Evolutionary conservation across 2,329 filamentous ascomycete species (phyloP).

Genomic region (Botrytis byssoidea): DNA sequence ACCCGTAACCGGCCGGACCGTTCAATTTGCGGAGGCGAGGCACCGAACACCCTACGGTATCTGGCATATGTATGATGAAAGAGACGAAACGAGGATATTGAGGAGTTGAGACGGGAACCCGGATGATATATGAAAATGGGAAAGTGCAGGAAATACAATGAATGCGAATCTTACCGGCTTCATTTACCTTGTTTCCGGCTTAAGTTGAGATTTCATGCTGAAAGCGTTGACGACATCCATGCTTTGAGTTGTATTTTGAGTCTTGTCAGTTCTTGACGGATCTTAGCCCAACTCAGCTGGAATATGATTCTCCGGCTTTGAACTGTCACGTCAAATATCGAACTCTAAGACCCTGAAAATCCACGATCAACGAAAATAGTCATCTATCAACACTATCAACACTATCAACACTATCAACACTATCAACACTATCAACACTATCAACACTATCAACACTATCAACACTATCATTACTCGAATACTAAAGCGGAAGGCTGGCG

Average conservation of each 20-base stretch:
- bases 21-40: slow-evolving; percentile 13
- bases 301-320: not conserved
- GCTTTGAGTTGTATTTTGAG: not conserved
- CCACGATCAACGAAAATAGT: not conserved
- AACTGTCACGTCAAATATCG: not conserved
- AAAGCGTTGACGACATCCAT: not conserved
- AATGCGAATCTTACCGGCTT: not conserved
- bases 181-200: not conserved
- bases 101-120: slow-evolving; percentile 4
- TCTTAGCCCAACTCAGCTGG: not conserved
- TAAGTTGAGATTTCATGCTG: not conserved
- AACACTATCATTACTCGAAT: not conserved
- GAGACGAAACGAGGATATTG: not conserved
- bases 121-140: not conserved
- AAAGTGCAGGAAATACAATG: not conserved
- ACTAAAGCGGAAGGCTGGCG: not conserved
- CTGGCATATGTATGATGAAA: slow-evolving; percentile 5
- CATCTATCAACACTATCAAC: not conserved
- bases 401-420: not conserved
- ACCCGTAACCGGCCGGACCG: slow-evolving; percentile 11
- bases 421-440: not conserved
- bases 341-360: not conserved
- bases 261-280: not conserved
- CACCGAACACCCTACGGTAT: slow-evolving; percentile 10
- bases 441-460: not conserved